Base-by-base conservation (phyloP, 768 basidiomycete genomes). In the Lactarius trivialis region DNA sequence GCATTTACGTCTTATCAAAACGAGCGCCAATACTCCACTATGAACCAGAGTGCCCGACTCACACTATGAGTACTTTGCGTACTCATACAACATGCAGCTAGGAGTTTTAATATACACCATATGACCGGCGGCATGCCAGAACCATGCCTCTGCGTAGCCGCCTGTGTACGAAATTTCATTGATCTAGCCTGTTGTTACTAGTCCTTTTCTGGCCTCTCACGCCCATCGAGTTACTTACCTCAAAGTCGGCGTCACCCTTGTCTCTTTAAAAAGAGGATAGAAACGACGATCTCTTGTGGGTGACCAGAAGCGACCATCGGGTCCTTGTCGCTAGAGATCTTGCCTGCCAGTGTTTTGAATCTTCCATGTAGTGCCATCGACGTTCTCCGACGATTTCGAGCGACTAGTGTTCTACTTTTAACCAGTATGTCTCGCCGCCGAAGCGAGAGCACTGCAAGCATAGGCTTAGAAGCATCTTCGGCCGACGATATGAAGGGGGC, bases 221-320 rank as follows among this genome's bases (percentile, higher is more conserved):
- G 41, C 61, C n/a, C 60, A 37, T 45, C 17, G 50, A 62, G 43
- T 11, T 43, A 50, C 37, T 56, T 61, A 55, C 50, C 50, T 53
- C 61, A 48, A 57, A 15, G 37, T n/a, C 52, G 43, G 61, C 17
- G 43, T 26, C 37, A 28, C 28, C 57, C 45, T 53, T 36, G 41
- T 58, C 56, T 26, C 61, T 63, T 55, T 55, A 58, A 55, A 58
- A 55, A 24, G 61, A 63, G 61, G 61, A 58, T 63, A 32, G 61
- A 43, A 63, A 58, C 43, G 61, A 55, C 48, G 61, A 63, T 63
- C 61, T 8, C 45, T 15, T 26, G 45, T 48, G 45, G 21, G 45
- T 32, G 24, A 30, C 43, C 41, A 52, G 61, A 62, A 57, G 60
- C 49, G 50, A 61, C 55, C 33, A 63, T 63, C 61, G 43, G 54